A percentile compares a stretch with the other conserved stretches of the same genome.
phyloP scores from a whole-genome alignment of 768 basidiomycete species.

The Lactarius hengduanensis region DNA sequence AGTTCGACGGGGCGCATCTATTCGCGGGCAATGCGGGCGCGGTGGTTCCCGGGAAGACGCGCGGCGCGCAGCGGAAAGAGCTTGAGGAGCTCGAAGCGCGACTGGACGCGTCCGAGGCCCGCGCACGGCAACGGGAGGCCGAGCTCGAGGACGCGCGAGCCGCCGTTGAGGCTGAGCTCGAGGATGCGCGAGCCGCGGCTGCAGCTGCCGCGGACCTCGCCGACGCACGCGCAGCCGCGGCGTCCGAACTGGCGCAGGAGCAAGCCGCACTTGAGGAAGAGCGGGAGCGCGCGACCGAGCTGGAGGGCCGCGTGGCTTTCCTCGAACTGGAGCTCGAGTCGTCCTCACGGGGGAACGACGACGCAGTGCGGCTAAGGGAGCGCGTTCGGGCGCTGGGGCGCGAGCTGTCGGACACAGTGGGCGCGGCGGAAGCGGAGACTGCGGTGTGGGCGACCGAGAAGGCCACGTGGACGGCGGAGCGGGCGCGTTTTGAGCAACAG shows the following conservation, averaged over 20 bases:
- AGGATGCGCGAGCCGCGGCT: conserved; percentile 51
- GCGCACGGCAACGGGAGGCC: conserved; percentile 54
- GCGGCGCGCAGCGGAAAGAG: conserved; percentile 44
- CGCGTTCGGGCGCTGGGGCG: conserved; percentile 20
- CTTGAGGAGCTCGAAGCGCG: conserved; percentile 60
- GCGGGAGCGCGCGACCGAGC: conserved; percentile 32
- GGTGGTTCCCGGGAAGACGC: conserved; percentile 48
- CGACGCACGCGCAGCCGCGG: background rate
- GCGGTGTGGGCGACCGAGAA: conserved; percentile 13
- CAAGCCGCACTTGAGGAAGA: conserved; percentile 9
- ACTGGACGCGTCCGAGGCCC: conserved; percentile 55
- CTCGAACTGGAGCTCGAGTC: conserved; percentile 48
- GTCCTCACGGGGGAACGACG: conserved; percentile 50
- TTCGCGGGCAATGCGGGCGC: conserved; percentile 80
- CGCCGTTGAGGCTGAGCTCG: conserved; percentile 47
- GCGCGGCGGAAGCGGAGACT: conserved; percentile 5
- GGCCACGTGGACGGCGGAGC: conserved; percentile 41
- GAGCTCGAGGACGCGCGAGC: conserved; percentile 47
- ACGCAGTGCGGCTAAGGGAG: background rate
- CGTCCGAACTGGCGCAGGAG: conserved; percentile 11
- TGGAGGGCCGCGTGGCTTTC: conserved; percentile 37
- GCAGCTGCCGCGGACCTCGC: conserved; percentile 28
- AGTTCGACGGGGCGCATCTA: conserved; percentile 81
- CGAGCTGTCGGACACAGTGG: background rate
- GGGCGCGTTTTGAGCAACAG: conserved; percentile 43